A percentile compares a stretch with the other conserved stretches of the same genome.
Evolutionary conservation across 306 rosid species (phyloP).

Genomic region (Quercus dentata): DNA sequence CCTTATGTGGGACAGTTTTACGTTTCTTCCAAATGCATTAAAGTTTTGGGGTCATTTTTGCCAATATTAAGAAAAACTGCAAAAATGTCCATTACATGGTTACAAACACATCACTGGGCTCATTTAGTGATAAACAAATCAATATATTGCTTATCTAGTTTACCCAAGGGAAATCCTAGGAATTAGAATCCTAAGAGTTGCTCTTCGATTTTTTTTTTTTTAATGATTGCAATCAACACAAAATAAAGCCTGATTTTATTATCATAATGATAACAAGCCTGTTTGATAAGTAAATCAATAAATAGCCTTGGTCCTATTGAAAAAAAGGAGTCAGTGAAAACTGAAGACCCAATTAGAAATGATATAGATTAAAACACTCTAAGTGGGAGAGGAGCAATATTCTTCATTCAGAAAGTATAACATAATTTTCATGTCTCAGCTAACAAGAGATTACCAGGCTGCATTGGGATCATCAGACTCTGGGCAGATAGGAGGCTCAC

Average conservation of each 20-base stretch:
- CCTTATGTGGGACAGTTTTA: not conserved
- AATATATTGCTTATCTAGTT: no score
- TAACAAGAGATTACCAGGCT: slow-evolving; percentile 63
- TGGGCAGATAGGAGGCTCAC: slow-evolving; percentile 72
- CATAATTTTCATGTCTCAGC: not conserved
- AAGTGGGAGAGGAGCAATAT: not conserved
- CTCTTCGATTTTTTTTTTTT: no score
- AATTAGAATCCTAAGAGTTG: no score
- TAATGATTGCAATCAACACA: no score
- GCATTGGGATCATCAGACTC: slow-evolving; percentile 80
- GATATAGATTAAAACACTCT: no score
- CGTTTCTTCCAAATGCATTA: slow-evolving; percentile 2
- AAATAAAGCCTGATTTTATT: no score
- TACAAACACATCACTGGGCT: not conserved
- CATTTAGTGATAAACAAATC: not conserved
- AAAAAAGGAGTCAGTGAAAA: no score
- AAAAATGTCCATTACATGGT: not conserved
- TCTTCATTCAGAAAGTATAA: not conserved
- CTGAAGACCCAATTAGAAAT: no score
- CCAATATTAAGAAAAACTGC: not conserved
- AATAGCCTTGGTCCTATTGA: no score
- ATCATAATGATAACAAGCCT: no score
- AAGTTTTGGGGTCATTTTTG: slow-evolving; percentile 1
- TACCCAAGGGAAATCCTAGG: no score
- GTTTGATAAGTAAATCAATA: no score